Evolutionary conservation across 2,329 filamentous ascomycete genomes (phyloP).

Genomic region (Phaeosphaeria sp.): DNA sequence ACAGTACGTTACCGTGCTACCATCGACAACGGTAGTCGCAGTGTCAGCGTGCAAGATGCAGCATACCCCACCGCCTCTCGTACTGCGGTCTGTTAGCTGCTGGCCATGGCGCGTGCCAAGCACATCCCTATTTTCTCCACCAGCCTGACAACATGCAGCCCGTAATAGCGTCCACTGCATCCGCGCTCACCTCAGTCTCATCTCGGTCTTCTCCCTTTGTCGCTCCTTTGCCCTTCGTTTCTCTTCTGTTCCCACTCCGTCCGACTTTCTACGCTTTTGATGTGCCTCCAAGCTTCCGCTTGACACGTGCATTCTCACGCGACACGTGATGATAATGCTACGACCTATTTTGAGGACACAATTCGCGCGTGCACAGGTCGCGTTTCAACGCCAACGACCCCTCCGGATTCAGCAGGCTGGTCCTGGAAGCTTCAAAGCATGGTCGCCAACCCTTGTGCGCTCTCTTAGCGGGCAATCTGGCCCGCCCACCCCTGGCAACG

Average conservation of each 20-base stretch:
- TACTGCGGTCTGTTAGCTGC: not conserved
- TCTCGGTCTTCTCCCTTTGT: conserved; percentile 11
- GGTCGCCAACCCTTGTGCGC: conserved; percentile 22
- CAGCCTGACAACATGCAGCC: not conserved
- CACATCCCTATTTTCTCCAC: conserved; percentile 4
- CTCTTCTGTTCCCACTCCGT: conserved; percentile 11
- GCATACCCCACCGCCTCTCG: not conserved
- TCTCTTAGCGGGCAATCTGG: conserved; percentile 44
- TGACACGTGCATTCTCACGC: conserved; percentile 30
- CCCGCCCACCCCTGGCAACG: conserved; percentile 45
- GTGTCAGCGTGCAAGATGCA: not conserved
- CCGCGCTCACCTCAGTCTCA: conserved; percentile 4
- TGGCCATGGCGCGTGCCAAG: conserved; percentile 7
- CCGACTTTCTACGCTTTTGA: not conserved
- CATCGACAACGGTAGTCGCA: not conserved
- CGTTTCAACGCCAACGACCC: conserved; percentile 24
- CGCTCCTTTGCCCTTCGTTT: conserved; percentile 19
- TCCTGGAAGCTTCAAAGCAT: conserved; percentile 16
- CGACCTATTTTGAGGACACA: conserved; percentile 22
- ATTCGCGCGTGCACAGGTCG: conserved; percentile 24
- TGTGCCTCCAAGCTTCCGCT: conserved; percentile 15
- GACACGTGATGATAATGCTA: conserved; percentile 42
- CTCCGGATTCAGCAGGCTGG: conserved; percentile 35
- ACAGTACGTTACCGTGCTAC: not conserved
- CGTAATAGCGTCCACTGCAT: conserved; percentile 2